Base-by-base conservation (phyloP, 495 filamentous ascomycete genomes). In the Penicillium tannophilum region DNA sequence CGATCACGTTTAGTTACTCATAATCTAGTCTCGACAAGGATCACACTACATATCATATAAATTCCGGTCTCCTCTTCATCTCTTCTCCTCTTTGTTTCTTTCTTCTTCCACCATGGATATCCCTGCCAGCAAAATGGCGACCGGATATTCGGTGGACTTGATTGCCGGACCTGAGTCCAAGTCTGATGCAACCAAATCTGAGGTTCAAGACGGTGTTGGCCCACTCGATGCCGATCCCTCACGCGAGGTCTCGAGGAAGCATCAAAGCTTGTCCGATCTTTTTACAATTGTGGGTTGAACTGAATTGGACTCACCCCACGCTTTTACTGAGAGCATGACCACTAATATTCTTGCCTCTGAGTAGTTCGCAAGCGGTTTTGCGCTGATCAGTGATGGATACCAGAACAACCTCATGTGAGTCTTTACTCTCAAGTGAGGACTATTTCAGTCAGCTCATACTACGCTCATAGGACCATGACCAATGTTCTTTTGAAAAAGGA, bases 351-450 rank as follows among this genome's bases (percentile, higher is more conserved):
- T 1, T 12, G 14, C 7, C 6, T 8, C 24, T 47, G 19, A 12
- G 3, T 39, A 76, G 68, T 75, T 79, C 42, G 75, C 76, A 35
- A 70, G 75, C 24, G 80, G 80, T n/a, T 76, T 74, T 55, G 80
- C 80, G 8, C 63, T 82, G 19, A 78, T 83, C 54, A 80, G 77
- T 17, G 80, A 82, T 75, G 80, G 80, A 49, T 82, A 82, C 52
- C 79, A 82, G 51, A 82, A 81, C 50, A 80, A 77, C 42, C 58
- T 81, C n/a, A 83, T 82, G 79, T 65, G 36, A 57, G 63, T 46
- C 16, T 23, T 23, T 41, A 3, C n/a, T 41, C 14, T 41, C 39
- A 16, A 41, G 14, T 41, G 14, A 41, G 1, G 7, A n/a, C 39
- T 17, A 6, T n/a, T 3, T 3, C 39, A 41, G 16, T n/a, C 14